phyloP scores from a whole-genome alignment of 1,284 basidiomycete species.

The Microstroma glucosiphilum region DNA sequence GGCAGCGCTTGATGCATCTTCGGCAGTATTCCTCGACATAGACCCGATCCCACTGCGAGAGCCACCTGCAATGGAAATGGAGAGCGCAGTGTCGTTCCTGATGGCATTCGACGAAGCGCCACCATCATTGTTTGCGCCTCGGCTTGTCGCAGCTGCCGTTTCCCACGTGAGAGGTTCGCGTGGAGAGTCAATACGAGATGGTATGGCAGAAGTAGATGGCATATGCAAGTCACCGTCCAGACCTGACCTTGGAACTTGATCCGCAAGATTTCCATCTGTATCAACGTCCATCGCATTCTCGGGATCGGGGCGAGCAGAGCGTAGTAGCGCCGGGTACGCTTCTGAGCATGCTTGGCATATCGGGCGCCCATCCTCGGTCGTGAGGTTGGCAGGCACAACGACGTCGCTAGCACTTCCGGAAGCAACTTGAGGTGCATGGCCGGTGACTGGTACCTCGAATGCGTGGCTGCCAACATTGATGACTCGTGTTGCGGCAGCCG shows the following conservation, averaged over 20 bases:
- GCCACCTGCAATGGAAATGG: neutral
- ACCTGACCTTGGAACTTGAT: neutral
- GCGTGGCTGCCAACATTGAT: constrained; percentile 2
- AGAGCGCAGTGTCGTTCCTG: neutral
- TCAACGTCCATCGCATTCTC: neutral
- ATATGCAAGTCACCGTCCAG: too few species aligned
- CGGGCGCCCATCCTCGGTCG: neutral
- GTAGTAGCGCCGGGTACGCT: neutral
- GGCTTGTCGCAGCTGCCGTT: too few species aligned
- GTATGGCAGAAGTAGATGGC: too few species aligned
- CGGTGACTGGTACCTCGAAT: neutral
- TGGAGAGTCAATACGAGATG: too few species aligned
- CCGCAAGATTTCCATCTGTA: neutral
- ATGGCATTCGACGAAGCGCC: too few species aligned
- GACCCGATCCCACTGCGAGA: neutral
- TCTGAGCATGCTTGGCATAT: neutral
- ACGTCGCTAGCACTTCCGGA: neutral
- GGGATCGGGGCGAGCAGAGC: neutral
- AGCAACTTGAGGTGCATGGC: neutral
- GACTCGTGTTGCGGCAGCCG: neutral
- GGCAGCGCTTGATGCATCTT: neutral
- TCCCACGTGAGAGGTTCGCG: too few species aligned
- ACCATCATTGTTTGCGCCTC: too few species aligned
- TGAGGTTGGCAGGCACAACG: neutral
- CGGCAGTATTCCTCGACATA: neutral